These are phyloP conservation scores for Plasmopara halstedii DNA, from an alignment of 352 stramenopile species.

Conservation along the genomic window DNA sequence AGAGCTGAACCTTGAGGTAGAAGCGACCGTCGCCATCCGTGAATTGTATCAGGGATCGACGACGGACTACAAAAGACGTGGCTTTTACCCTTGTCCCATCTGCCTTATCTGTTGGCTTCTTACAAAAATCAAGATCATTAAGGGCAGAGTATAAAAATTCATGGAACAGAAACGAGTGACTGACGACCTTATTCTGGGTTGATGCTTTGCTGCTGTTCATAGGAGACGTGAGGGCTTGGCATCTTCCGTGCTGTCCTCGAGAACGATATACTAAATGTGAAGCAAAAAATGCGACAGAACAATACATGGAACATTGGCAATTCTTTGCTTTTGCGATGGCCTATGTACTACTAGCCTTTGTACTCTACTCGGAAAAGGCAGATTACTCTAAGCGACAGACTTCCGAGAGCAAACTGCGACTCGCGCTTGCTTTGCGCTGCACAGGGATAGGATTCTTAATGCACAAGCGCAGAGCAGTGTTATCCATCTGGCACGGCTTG, in stretches of 20 bases:
- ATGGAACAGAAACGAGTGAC: slow-evolving; percentile 10
- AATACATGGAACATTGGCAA: background rate
- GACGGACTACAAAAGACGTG: slow-evolving; percentile 23
- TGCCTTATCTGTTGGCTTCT: slow-evolving; percentile 17
- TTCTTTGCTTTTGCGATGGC: background rate
- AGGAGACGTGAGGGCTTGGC: slow-evolving; percentile 6
- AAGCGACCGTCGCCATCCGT: slow-evolving; percentile 26
- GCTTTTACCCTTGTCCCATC: slow-evolving; percentile 20
- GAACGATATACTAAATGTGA: background rate
- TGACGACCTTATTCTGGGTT: slow-evolving; percentile 23
- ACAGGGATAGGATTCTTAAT: slow-evolving; percentile 21
- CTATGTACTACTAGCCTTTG: background rate
- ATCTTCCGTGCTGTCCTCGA: background rate
- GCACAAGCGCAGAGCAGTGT: slow-evolving; percentile 8
- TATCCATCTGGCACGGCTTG: slow-evolving; percentile 9
- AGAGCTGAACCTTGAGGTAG: slow-evolving; percentile 23
- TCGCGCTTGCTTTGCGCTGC: slow-evolving; percentile 4
- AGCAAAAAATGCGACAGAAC: background rate
- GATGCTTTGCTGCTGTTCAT: slow-evolving; percentile 6
- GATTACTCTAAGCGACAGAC: slow-evolving; percentile 19
- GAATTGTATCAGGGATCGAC: slow-evolving; percentile 31
- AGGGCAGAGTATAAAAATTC: slow-evolving; percentile 3
- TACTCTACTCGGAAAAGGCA: too few relatives aligned
- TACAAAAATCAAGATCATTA: slow-evolving; percentile 20
- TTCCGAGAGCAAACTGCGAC: background rate